These are phyloP conservation scores for Cystobasidium slooffiae DNA, from an alignment of 1,284 basidiomycete genomes.

Conservation along the genomic window DNA sequence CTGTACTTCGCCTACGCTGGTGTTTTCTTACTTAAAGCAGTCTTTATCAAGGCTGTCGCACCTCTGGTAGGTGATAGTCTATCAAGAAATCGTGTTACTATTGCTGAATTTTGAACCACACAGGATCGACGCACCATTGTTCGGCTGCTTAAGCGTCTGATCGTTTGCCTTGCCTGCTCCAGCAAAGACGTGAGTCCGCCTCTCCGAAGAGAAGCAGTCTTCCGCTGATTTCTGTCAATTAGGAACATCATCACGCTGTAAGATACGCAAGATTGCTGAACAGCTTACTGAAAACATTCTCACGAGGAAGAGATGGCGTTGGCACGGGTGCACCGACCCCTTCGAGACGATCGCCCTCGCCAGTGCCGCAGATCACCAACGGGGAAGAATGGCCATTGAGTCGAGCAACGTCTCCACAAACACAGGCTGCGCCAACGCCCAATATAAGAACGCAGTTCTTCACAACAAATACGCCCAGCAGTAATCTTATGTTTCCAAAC, in stretches of 20 bases:
- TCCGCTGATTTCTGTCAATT: background rate
- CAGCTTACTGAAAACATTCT: slow-evolving; percentile 51
- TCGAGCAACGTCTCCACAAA: slow-evolving; percentile 13
- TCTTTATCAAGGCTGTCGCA: slow-evolving; percentile 51
- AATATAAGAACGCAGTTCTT: slow-evolving; percentile 17
- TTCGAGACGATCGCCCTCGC: slow-evolving; percentile 11
- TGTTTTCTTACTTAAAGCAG: slow-evolving; percentile 50
- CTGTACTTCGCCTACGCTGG: slow-evolving; percentile 49
- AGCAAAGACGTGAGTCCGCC: slow-evolving; percentile 35
- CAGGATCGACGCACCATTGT: slow-evolving; percentile 49
- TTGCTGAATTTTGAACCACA: background rate
- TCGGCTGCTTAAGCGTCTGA: slow-evolving; percentile 50
- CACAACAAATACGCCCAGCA: slow-evolving; percentile 27
- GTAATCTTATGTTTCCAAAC: slow-evolving; percentile 27
- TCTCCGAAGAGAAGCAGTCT: background rate
- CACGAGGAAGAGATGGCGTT: slow-evolving; percentile 46
- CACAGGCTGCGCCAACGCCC: slow-evolving; percentile 24
- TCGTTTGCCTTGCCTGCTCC: slow-evolving; percentile 48
- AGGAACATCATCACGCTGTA: slow-evolving; percentile 50
- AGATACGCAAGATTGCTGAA: slow-evolving; percentile 52
- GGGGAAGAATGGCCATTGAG: slow-evolving; percentile 35
- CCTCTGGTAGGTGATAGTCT: slow-evolving; percentile 27
- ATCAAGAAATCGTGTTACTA: too few relatives aligned
- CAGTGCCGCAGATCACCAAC: slow-evolving; percentile 2
- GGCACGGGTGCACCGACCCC: slow-evolving; percentile 36